Percentiles rank a stretch among this genome's conserved stretches.
phyloP scores from a whole-genome alignment of 2,329 filamentous ascomycete genomes.

The Fonsecaea erecta region DNA sequence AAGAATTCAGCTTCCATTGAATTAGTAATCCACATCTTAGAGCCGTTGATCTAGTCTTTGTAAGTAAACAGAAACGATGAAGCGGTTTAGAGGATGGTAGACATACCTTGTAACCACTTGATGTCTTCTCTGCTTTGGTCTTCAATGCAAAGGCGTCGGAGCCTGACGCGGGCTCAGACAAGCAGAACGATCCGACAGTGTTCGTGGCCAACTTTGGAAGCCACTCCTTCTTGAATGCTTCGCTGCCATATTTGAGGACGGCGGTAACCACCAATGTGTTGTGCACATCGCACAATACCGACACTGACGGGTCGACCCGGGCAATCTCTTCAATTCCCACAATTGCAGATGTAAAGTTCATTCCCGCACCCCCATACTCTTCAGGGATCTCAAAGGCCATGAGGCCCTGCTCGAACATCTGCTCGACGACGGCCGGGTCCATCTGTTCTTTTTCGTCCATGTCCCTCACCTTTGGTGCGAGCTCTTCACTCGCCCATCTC shows the following conservation, averaged over 20 bases:
- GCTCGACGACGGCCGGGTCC: constrained; percentile 85
- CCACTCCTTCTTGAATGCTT: constrained; percentile 79
- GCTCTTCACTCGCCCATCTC: constrained; percentile 87
- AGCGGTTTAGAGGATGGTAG: background rate
- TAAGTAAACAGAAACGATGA: constrained; percentile 3
- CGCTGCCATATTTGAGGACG: constrained; percentile 80
- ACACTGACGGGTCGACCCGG: constrained; percentile 89
- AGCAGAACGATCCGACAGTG: constrained; percentile 87
- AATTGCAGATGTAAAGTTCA: constrained; percentile 98
- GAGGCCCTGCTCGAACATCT: constrained; percentile 93
- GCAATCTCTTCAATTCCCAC: constrained; percentile 97
- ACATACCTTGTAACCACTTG: constrained; percentile 67
- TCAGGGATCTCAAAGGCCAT: constrained; percentile 99
- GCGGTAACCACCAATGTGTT: constrained; percentile 97
- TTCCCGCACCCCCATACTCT: constrained; percentile 92
- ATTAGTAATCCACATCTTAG: constrained; percentile 99
- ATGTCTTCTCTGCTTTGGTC: constrained; percentile 84
- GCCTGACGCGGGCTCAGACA: constrained; percentile 89
- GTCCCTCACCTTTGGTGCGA: constrained; percentile 87
- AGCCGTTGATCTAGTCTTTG: constrained; percentile 70
- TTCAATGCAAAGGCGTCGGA: constrained; percentile 95
- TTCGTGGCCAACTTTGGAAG: constrained; percentile 87
- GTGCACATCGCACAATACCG: constrained; percentile 94
- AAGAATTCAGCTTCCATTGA: constrained; percentile 91
- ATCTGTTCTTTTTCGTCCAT: constrained; percentile 98